These are phyloP conservation scores for Trifolium subterraneum DNA, from an alignment of 306 rosid species.

Conservation along the genomic window DNA sequence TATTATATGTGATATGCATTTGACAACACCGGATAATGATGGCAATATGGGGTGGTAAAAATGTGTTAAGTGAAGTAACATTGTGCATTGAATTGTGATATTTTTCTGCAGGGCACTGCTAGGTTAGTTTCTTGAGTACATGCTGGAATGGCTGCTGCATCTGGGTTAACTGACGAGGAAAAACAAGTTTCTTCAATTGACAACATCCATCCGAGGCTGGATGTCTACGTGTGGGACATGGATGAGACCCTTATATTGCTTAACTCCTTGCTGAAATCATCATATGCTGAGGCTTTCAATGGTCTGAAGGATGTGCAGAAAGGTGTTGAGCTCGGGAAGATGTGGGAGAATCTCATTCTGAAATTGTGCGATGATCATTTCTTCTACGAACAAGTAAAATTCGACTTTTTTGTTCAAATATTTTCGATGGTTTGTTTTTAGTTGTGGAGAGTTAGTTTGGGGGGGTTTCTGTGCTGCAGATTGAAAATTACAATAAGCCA, in stretches of 20 bases:
- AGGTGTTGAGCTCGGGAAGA: slow-evolving; percentile 79
- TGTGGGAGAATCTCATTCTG: slow-evolving; percentile 87
- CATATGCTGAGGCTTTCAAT: slow-evolving; percentile 68
- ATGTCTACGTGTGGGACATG: slow-evolving; percentile 91
- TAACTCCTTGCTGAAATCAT: slow-evolving; percentile 78
- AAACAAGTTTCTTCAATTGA: slow-evolving; percentile 38
- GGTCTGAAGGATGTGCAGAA: slow-evolving; percentile 74
- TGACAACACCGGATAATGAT: not conserved
- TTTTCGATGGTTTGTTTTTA: not conserved
- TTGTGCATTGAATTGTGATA: slow-evolving; percentile 17
- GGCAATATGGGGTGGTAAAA: slow-evolving; percentile 15
- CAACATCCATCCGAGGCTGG: slow-evolving; percentile 48
- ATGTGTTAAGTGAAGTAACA: slow-evolving; percentile 32
- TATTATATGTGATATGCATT: not conserved
- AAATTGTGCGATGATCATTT: slow-evolving; percentile 77
- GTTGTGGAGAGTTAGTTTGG: slow-evolving; percentile 38
- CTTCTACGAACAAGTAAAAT: slow-evolving; percentile 81
- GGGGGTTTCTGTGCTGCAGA: slow-evolving; percentile 65
- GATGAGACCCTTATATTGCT: slow-evolving; percentile 94
- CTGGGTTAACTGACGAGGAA: slow-evolving; percentile 42
- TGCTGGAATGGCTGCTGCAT: slow-evolving; percentile 52
- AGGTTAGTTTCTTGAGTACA: slow-evolving; percentile 29
- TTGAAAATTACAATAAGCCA: slow-evolving; percentile 78
- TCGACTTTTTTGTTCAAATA: slow-evolving; percentile 37
- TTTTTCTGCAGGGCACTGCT: slow-evolving; percentile 28